phyloP scores from a whole-genome alignment of 805 yeast species.

The Kazachstania psychrophila region DNA sequence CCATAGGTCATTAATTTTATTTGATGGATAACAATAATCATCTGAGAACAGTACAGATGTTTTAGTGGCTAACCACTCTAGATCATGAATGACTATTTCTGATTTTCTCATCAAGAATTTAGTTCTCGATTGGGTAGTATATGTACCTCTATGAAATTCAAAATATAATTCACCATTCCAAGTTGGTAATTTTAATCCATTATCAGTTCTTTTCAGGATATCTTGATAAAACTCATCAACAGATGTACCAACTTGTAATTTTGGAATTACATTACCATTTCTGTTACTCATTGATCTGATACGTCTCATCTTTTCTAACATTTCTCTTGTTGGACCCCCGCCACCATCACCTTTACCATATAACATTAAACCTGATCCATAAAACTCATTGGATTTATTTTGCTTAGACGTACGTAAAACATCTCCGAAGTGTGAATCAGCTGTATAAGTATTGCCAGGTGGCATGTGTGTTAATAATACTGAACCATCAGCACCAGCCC shows the following conservation, averaged over 20 bases:
- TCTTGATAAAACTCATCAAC: conserved; percentile 75
- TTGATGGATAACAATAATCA: conserved; percentile 61
- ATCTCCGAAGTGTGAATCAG: conserved; percentile 88
- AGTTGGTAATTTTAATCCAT: conserved; percentile 62
- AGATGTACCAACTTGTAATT: conserved; percentile 60
- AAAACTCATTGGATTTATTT: conserved; percentile 75
- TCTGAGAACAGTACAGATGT: conserved; percentile 45
- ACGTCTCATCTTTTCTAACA: conserved; percentile 86
- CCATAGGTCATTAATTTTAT: conserved; percentile 67
- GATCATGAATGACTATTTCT: conserved; percentile 72
- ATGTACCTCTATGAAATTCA: conserved; percentile 95
- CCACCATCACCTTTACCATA: conserved; percentile 98
- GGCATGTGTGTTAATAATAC: conserved; percentile 97
- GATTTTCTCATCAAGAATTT: conserved; percentile 70
- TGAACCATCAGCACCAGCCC: conserved; percentile 92
- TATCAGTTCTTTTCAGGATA: conserved; percentile 49
- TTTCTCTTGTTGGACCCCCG: conserved; percentile 92
- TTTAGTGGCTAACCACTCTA: conserved; percentile 74
- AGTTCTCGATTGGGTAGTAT: conserved; percentile 85
- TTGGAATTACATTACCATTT: conserved; percentile 64
- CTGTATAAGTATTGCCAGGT: conserved; percentile 92
- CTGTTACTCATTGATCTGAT: conserved; percentile 81
- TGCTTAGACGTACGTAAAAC: conserved; percentile 69
- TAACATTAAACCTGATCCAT: conserved; percentile 69
- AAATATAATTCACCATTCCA: conserved; percentile 93